These are phyloP conservation scores for Yarrowia divulgata DNA, from an alignment of 805 yeast species.

Conservation along the genomic window DNA sequence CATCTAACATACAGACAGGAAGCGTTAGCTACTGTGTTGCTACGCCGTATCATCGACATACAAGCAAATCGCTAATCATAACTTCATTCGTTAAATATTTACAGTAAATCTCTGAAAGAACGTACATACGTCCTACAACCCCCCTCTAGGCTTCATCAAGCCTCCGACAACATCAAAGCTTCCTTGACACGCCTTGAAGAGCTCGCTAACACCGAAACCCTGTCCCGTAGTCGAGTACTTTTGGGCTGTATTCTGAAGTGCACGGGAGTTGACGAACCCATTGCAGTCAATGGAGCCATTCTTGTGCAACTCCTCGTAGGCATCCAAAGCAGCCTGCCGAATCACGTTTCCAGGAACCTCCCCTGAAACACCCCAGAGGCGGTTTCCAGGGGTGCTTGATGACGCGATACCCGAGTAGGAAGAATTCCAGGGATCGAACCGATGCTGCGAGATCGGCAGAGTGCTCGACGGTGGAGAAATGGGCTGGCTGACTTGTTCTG, in stretches of 20 bases:
- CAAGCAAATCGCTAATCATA: not conserved
- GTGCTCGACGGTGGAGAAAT: slow-evolving; percentile 10
- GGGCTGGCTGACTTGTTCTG: not conserved
- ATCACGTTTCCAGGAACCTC: slow-evolving; percentile 27
- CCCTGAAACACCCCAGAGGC: slow-evolving; percentile 8
- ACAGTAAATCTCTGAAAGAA: slow-evolving; percentile 5
- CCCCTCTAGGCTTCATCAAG: slow-evolving; percentile 33
- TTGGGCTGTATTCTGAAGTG: slow-evolving; percentile 20
- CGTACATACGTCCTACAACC: not conserved
- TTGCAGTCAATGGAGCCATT: slow-evolving; percentile 17
- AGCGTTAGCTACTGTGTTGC: no score
- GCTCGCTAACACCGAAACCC: slow-evolving; percentile 20
- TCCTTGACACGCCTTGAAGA: slow-evolving; percentile 24
- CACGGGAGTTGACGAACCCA: slow-evolving; percentile 30
- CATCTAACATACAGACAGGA: no score
- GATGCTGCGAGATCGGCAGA: slow-evolving; percentile 8
- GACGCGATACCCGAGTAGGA: slow-evolving; percentile 28
- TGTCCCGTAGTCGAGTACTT: slow-evolving; percentile 23
- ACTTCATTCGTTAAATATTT: slow-evolving; percentile 24
- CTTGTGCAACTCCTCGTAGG: slow-evolving; percentile 30
- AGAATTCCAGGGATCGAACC: slow-evolving; percentile 38
- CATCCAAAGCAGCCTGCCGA: slow-evolving; percentile 35
- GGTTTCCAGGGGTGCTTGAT: slow-evolving; percentile 5
- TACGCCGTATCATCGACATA: no score
- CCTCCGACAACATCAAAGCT: slow-evolving; percentile 21